Conservation (phyloP, 73 alveolate genomes). For the Paramecium sexaurelia region DNA sequence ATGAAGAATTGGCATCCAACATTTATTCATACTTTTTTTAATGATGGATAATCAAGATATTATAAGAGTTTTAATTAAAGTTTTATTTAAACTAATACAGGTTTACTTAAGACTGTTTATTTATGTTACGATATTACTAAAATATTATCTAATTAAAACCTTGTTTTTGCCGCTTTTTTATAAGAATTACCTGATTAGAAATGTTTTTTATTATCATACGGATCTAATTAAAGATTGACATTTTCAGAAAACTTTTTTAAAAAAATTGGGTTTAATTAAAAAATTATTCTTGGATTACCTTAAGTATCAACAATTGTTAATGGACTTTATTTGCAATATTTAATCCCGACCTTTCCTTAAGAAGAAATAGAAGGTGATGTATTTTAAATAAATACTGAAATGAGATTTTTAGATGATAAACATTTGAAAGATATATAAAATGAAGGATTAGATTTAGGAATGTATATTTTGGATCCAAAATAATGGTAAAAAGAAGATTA, state of each 20-base stretch:
- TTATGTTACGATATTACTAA: neutral
- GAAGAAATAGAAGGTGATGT: neutral
- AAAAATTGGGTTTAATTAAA: neutral
- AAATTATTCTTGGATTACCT: neutral
- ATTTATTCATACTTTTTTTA: neutral
- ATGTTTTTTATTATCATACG: neutral
- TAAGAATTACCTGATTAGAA: constrained; percentile 7
- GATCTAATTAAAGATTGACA: neutral
- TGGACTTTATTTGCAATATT: constrained; percentile 1
- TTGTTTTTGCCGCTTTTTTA: neutral
- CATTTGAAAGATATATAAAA: neutral
- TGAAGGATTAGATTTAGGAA: neutral
- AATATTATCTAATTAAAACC: neutral
- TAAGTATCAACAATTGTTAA: neutral
- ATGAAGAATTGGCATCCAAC: constrained; percentile 21
- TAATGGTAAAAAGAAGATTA: constrained; percentile 28
- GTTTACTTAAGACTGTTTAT: constrained; percentile 3
- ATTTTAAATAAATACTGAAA: neutral
- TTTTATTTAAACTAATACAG: neutral
- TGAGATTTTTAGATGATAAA: neutral
- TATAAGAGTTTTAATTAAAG: neutral
- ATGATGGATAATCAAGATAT: constrained; percentile 7
- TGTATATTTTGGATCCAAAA: neutral
- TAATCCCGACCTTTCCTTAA: neutral
- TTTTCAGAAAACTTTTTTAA: neutral